Conservation (phyloP, 2,329 filamentous ascomycete species). For the Colletotrichum abscissum region DNA sequence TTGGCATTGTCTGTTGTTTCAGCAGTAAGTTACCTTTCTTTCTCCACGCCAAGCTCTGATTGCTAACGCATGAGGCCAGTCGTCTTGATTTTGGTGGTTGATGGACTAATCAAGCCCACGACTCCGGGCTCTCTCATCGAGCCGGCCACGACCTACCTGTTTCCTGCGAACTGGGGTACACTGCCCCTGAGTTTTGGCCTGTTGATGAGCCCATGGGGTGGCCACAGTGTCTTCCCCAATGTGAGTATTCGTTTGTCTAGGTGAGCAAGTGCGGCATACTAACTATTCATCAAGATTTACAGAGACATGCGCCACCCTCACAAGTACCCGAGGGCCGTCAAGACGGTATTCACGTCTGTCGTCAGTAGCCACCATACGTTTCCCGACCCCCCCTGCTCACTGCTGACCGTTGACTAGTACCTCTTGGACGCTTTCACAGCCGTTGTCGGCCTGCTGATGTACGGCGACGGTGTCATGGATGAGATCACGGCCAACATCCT, state of each 20-base stretch:
- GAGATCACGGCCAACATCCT: conserved; percentile 94
- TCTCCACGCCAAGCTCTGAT: neutral
- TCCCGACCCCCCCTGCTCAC: neutral
- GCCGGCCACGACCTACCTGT: conserved; percentile 82
- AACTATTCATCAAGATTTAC: conserved; percentile 59
- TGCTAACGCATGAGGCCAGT: conserved; percentile 61
- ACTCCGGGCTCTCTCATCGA: conserved; percentile 85
- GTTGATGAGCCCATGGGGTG: conserved; percentile 81
- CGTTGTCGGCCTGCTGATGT: conserved; percentile 90
- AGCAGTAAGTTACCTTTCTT: conserved; percentile 72
- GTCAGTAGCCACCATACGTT: conserved; percentile 56
- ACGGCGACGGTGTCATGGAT: conserved; percentile 87
- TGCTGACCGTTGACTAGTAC: conserved; percentile 62
- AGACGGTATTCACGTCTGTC: conserved; percentile 86
- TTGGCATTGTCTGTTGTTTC: conserved; percentile 92
- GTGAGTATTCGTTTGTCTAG: conserved; percentile 45
- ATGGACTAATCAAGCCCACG: conserved; percentile 86
- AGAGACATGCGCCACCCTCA: conserved; percentile 78
- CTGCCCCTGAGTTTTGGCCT: conserved; percentile 90
- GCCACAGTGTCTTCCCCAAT: conserved; percentile 83
- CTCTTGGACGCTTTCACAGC: conserved; percentile 85
- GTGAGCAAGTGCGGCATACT: neutral
- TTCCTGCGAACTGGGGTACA: conserved; percentile 88
- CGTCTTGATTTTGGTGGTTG: conserved; percentile 83
- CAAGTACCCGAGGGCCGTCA: conserved; percentile 81